Conservation (phyloP, 176 grass and related monocot species). For the Avena atlantica region DNA sequence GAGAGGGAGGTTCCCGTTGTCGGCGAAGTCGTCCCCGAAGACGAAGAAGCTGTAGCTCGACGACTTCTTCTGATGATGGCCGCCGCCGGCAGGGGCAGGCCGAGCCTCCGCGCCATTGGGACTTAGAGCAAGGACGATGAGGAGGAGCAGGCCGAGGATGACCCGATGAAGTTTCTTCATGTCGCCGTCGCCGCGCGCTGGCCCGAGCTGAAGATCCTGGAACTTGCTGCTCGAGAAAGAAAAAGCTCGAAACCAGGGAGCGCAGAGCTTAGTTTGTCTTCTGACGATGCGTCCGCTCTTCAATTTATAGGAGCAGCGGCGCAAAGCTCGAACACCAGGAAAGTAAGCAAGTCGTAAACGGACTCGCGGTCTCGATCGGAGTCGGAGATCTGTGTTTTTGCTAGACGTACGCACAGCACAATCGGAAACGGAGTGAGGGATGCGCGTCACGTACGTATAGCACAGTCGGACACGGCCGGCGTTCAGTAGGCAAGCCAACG, state of each 20-base stretch:
- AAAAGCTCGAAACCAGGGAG: not conserved
- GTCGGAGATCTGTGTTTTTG: not conserved
- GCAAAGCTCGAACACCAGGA: not conserved
- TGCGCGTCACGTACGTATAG: not conserved
- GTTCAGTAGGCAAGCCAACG: too few relatives aligned
- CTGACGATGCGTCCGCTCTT: not conserved
- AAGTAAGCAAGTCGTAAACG: not conserved
- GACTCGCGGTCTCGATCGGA: not conserved
- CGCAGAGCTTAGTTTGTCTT: not conserved
- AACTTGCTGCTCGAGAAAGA: not conserved
- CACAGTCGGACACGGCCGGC: too few relatives aligned
- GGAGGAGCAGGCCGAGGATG: too few relatives aligned
- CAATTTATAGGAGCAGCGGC: not conserved
- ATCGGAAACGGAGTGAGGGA: not conserved
- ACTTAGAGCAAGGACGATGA: too few relatives aligned
- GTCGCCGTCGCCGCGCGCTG: too few relatives aligned
- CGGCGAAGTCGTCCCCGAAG: conserved; percentile 42
- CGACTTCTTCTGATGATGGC: not conserved
- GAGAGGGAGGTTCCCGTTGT: conserved; percentile 39
- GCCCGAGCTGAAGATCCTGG: too few relatives aligned
- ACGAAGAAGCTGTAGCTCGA: not conserved
- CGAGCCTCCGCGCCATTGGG: too few relatives aligned
- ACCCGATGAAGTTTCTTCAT: too few relatives aligned
- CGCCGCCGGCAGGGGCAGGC: too few relatives aligned
- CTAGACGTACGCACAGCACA: not conserved